Evolutionary conservation across 345 rosid species (phyloP).

Genomic region (Sonneratia alba): DNA sequence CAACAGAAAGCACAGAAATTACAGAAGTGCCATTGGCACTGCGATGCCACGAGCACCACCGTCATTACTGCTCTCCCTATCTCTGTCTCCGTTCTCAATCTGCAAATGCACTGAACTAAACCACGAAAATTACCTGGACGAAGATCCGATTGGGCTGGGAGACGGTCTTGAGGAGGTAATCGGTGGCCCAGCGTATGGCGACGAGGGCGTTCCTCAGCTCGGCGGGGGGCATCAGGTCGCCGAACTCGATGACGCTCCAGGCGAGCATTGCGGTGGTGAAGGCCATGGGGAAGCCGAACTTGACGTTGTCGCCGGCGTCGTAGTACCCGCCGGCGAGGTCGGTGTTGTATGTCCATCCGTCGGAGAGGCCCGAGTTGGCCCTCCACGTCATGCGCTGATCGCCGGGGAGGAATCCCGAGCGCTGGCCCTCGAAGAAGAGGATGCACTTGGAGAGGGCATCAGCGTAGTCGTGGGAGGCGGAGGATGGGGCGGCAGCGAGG

Average conservation of each 20-base stretch:
- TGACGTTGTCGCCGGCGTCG: constrained; percentile 94
- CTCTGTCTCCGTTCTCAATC: not conserved
- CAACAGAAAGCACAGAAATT: not conserved
- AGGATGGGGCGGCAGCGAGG: constrained; percentile 17
- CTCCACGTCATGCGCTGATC: constrained; percentile 72
- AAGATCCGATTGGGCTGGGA: constrained; percentile 89
- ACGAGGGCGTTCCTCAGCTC: constrained; percentile 55
- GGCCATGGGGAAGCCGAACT: constrained; percentile 91
- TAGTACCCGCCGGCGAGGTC: constrained; percentile 88
- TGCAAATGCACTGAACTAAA: not conserved
- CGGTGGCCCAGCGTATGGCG: constrained; percentile 75
- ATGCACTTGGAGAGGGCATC: constrained; percentile 83
- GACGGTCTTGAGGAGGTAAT: constrained; percentile 70
- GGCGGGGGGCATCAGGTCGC: constrained; percentile 58
- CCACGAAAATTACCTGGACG: constrained; percentile 54
- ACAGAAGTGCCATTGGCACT: not conserved
- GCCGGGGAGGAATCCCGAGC: constrained; percentile 69
- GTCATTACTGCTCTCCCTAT: not conserved
- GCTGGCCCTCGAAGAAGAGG: constrained; percentile 93
- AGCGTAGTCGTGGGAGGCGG: constrained; percentile 44
- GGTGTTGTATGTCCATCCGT: constrained; percentile 55
- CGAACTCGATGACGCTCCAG: constrained; percentile 87
- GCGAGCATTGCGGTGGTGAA: constrained; percentile 84
- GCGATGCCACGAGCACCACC: not conserved
- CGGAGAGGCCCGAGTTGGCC: constrained; percentile 59